Conservation (phyloP, 495 filamentous ascomycete species). For the Penicillium arizonense region DNA sequence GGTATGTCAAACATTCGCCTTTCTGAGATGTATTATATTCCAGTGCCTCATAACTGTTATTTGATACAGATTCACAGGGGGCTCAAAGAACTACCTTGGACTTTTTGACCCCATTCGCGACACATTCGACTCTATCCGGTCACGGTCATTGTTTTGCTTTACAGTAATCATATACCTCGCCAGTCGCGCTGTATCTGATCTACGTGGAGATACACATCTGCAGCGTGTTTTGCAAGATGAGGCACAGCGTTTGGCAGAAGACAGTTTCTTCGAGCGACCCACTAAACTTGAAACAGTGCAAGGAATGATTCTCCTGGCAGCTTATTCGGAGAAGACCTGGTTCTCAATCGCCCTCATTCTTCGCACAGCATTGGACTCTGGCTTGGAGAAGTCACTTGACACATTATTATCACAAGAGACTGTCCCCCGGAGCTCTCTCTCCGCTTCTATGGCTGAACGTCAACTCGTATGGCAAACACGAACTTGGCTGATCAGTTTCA, state of each 20-base stretch:
- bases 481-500: constrained; percentile 44
- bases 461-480: constrained; percentile 42
- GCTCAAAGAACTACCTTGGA: constrained; percentile 40
- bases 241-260: constrained; percentile 41
- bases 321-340: constrained; percentile 47
- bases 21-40: not conserved
- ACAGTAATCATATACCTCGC: constrained; percentile 44
- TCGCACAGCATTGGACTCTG: constrained; percentile 41
- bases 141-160: constrained; percentile 43
- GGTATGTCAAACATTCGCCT: constrained; percentile 21
- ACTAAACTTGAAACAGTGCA: constrained; percentile 45
- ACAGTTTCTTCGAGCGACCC: constrained; percentile 44
- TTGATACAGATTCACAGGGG: constrained; percentile 30
- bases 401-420: constrained; percentile 35
- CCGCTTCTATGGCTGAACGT: constrained; percentile 40
- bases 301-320: constrained; percentile 43
- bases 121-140: constrained; percentile 44
- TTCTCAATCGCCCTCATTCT: constrained; percentile 45
- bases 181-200: constrained; percentile 37
- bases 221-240: constrained; percentile 46
- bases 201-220: constrained; percentile 38
- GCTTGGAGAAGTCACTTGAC: constrained; percentile 42
- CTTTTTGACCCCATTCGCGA: constrained; percentile 45
- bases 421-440: constrained; percentile 37
- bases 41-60: not conserved